phyloP scores from a whole-genome alignment of 2,329 filamentous ascomycete genomes.

The Dothideomycetes sp. region DNA sequence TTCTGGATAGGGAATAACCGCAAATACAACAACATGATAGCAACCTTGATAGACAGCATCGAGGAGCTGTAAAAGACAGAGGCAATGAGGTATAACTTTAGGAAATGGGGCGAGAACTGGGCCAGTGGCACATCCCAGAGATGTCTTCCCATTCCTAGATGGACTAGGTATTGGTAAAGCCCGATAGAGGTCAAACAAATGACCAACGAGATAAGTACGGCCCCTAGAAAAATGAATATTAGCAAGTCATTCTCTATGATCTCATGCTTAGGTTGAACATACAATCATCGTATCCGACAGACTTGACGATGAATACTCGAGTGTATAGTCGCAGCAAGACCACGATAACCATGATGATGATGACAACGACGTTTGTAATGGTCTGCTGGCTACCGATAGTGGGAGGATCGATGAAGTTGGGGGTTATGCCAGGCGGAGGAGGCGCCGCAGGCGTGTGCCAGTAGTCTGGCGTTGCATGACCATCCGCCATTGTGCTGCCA shows the following conservation, averaged over 20 bases:
- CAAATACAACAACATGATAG: constrained; percentile 12
- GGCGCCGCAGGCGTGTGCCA: constrained; percentile 4
- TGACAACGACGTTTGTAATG: background rate
- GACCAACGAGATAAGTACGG: constrained; percentile 4
- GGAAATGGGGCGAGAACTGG: constrained; percentile 7
- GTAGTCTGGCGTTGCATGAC: no score
- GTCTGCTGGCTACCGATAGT: constrained; percentile 4
- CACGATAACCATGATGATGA: constrained; percentile 3
- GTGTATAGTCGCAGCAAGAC: constrained; percentile 9
- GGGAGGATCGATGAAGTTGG: constrained; percentile 9
- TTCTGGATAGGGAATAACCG: constrained; percentile 12
- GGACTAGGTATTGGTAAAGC: constrained; percentile 8
- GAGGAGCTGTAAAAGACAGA: constrained; percentile 10
- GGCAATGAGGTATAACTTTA: constrained; percentile 5
- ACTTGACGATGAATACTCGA: constrained; percentile 11
- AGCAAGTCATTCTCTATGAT: no score
- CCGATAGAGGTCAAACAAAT: constrained; percentile 7
- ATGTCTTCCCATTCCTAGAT: constrained; percentile 10
- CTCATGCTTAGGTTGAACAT: background rate
- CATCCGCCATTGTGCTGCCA: no score
- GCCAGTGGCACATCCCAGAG: constrained; percentile 6
- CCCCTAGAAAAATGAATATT: no score
- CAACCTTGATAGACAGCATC: constrained; percentile 19
- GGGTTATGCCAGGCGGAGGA: constrained; percentile 5
- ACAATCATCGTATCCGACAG: constrained; percentile 11